Base-by-base conservation (phyloP, 352 stramenopile species). In the Pythium pectinolyticum region DNA sequence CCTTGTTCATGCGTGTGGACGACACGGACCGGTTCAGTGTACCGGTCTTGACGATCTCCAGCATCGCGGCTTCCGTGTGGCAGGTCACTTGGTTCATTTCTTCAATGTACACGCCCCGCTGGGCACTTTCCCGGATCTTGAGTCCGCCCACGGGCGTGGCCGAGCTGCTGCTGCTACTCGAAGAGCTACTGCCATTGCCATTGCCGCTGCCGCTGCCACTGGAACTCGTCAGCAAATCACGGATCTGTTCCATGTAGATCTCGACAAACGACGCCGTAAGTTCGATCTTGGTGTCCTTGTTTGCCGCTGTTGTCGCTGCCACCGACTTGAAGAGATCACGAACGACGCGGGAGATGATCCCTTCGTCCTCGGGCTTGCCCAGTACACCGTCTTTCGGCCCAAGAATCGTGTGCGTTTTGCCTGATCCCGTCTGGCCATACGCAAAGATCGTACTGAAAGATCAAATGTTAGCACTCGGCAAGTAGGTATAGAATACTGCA, bases 1-100 rank as follows among this genome's bases (percentile, higher is more conserved):
- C 79, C 64, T 96, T 92, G 66, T 98, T 98, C 89, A 98, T 97
- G 17, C 86, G 70, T 12, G 89, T 98, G 1, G 79, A 88, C 1
- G 76, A 72, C 31, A 91, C 80, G 0, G 80, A 78, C 14, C 84
- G 80, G 57, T 88, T 88, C 30, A 86, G 71, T 8, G 71, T 87
- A 9, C 84, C 80, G 2, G 65, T 73, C 50, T 84, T 78, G 6
- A 90, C 75, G 28, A 90, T 67, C 27, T 91, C 76, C 54, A 90
- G 77, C 73, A 88, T 91, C 24, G 68, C 57, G 8, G 62, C 60
- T 47, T 84, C 75, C 1, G 58, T 78, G 20, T 63, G 61, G 34
- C 62, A 80, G 5, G 35, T 48, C 24, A 88, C 66, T 15, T 84
- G 69, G 15, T 63, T 83, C 71, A 93, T 82, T 39, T 91, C 81